Conservation (phyloP, 176 grass and related monocot species). For the Aegilops tauschii region DNA sequence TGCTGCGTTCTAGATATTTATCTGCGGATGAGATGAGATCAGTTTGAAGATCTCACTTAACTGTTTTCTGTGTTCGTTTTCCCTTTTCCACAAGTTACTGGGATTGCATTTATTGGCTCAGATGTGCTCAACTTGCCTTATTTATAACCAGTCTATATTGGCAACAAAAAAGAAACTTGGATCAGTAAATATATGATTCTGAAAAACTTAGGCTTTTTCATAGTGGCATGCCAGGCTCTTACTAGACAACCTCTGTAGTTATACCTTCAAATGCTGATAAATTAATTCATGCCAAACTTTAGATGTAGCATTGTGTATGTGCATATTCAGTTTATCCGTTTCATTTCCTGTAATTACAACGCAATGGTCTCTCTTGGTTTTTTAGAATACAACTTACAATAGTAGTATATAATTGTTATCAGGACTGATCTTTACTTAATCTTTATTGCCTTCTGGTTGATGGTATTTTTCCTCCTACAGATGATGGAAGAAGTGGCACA, state of each 20-base stretch:
- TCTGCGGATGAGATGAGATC: neutral
- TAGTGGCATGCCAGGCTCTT: neutral
- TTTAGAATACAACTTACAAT: neutral
- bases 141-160: neutral
- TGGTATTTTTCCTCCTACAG: slow-evolving; percentile 36
- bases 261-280: neutral
- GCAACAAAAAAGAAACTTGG: neutral
- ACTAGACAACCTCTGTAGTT: neutral
- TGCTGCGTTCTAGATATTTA: neutral
- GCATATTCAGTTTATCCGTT: neutral
- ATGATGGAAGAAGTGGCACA: slow-evolving; percentile 90
- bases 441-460: slow-evolving; percentile 20
- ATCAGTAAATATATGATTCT: slow-evolving; percentile 9
- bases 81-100: neutral
- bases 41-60: slow-evolving; percentile 4
- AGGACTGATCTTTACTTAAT: neutral
- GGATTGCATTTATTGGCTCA: neutral
- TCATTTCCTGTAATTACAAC: neutral
- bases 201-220: neutral
- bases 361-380: neutral
- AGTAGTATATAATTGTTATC: neutral
- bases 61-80: neutral
- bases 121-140: neutral
- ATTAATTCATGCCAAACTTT: slow-evolving; percentile 9
- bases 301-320: neutral